These are phyloP conservation scores for Septoria petroselini DNA, from an alignment of 2,329 filamentous ascomycete species.

Conservation along the genomic window DNA sequence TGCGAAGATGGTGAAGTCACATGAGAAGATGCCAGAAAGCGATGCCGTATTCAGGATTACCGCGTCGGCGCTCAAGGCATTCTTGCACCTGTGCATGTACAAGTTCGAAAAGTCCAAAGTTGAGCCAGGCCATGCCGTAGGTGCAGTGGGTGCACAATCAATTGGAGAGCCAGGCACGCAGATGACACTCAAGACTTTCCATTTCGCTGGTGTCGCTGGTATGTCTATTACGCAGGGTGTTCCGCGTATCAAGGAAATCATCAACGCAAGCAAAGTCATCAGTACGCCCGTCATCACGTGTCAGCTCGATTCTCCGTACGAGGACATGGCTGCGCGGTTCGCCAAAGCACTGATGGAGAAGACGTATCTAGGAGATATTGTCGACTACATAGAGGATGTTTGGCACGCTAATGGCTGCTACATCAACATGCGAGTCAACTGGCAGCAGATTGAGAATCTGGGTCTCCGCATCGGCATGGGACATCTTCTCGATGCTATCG, in stretches of 20 bases:
- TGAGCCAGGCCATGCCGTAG: constrained; percentile 92
- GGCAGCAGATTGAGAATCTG: constrained; percentile 71
- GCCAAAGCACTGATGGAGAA: constrained; percentile 95
- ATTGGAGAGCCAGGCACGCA: constrained; percentile 98
- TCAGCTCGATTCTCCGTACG: constrained; percentile 70
- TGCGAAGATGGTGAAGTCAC: constrained; percentile 31
- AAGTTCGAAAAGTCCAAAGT: constrained; percentile 91
- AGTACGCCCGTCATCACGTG: constrained; percentile 93
- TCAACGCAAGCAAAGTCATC: constrained; percentile 93
- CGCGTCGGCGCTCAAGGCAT: constrained; percentile 62
- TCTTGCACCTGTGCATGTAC: constrained; percentile 76
- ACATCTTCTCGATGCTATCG: constrained; percentile 74
- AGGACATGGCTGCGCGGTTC: constrained; percentile 77
- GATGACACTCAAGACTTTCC: constrained; percentile 99
- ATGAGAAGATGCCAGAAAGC: constrained; percentile 24
- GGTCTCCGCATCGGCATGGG: constrained; percentile 72
- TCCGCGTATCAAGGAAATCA: constrained; percentile 99
- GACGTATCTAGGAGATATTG: constrained; percentile 79
- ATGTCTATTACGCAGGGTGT: constrained; percentile 99
- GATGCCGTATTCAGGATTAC: constrained; percentile 81
- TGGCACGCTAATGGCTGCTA: constrained; percentile 77
- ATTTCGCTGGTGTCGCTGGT: constrained; percentile 98
- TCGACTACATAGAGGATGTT: constrained; percentile 79
- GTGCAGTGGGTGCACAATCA: constrained; percentile 92
- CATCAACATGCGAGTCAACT: constrained; percentile 78